phyloP scores from a whole-genome alignment of 345 rosid species.

The Firmiana major region DNA sequence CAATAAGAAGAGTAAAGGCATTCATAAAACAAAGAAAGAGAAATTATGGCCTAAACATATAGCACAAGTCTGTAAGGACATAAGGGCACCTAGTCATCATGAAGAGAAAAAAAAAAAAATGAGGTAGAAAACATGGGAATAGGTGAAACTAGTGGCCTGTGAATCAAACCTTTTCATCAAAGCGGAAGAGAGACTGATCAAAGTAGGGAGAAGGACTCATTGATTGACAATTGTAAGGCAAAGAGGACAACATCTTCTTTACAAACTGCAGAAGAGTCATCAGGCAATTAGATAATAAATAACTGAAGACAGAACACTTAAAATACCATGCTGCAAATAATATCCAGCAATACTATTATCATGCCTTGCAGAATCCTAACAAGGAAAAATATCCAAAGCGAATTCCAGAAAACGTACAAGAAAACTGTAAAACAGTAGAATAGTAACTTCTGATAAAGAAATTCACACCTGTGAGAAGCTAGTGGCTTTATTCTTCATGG shows the following conservation, averaged over 20 bases:
- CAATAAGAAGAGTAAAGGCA: not conserved
- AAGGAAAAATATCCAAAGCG: not conserved
- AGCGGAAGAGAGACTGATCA: constrained; percentile 90
- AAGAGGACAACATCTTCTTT: constrained; percentile 78
- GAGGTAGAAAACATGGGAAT: constrained; percentile 5
- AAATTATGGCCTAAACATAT: not conserved
- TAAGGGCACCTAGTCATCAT: not conserved
- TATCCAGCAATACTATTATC: not conserved
- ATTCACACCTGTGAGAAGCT: constrained; percentile 52
- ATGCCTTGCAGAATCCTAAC: not conserved
- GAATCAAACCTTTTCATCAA: constrained; percentile 80
- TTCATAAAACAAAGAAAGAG: not conserved
- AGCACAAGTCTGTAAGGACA: not conserved
- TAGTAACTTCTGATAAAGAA: not conserved
- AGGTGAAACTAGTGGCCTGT: not conserved
- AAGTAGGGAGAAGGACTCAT: constrained; percentile 97
- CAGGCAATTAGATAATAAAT: constrained; percentile 7
- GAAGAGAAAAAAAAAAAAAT: not conserved
- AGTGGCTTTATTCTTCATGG: constrained; percentile 63
- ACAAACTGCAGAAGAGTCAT: constrained; percentile 57
- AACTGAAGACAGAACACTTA: constrained; percentile 2
- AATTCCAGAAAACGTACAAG: not conserved
- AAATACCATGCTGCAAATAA: not conserved
- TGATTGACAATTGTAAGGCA: constrained; percentile 87
- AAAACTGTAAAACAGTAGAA: not conserved